Percentiles rank a stretch among this genome's conserved stretches.
Conservation (phyloP, 495 filamentous ascomycete species). For the Aspergillus cristatus region DNA sequence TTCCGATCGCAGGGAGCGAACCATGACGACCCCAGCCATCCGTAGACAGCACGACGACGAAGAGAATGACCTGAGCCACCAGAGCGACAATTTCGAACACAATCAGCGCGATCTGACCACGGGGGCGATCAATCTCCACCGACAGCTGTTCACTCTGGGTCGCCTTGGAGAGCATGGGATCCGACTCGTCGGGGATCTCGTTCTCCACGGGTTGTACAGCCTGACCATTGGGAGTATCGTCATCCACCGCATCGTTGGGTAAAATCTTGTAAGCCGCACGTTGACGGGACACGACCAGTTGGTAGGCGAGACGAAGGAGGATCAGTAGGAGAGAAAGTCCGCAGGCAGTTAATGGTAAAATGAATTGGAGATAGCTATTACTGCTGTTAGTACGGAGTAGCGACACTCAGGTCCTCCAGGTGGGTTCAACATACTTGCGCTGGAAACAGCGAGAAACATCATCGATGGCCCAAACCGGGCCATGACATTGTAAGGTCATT, state of each 20-base stretch:
- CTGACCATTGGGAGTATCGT: slow-evolving; percentile 35
- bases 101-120: slow-evolving; percentile 59
- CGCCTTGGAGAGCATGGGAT: slow-evolving; percentile 53
- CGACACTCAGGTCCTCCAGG: neutral
- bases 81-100: slow-evolving; percentile 67
- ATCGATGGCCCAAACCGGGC: slow-evolving; percentile 76
- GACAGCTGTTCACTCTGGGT: slow-evolving; percentile 57
- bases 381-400: no score
- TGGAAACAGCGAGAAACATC: slow-evolving; percentile 87
- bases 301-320: slow-evolving; percentile 42
- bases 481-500: slow-evolving; percentile 69
- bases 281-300: slow-evolving; percentile 32
- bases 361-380: slow-evolving; percentile 69
- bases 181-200: slow-evolving; percentile 56
- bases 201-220: slow-evolving; percentile 37
- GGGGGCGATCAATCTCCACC: slow-evolving; percentile 67
- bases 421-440: slow-evolving; percentile 56
- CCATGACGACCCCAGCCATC: slow-evolving; percentile 46
- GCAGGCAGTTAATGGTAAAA: slow-evolving; percentile 67
- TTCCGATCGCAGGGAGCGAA: slow-evolving; percentile 51
- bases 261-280: slow-evolving; percentile 24
- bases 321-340: slow-evolving; percentile 62
- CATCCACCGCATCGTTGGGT: slow-evolving; percentile 29
- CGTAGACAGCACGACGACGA: slow-evolving; percentile 49
- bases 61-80: slow-evolving; percentile 58